These are phyloP conservation scores for Stagonosporopsis vannaccii DNA, from an alignment of 2,329 filamentous ascomycete genomes.

Conservation along the genomic window DNA sequence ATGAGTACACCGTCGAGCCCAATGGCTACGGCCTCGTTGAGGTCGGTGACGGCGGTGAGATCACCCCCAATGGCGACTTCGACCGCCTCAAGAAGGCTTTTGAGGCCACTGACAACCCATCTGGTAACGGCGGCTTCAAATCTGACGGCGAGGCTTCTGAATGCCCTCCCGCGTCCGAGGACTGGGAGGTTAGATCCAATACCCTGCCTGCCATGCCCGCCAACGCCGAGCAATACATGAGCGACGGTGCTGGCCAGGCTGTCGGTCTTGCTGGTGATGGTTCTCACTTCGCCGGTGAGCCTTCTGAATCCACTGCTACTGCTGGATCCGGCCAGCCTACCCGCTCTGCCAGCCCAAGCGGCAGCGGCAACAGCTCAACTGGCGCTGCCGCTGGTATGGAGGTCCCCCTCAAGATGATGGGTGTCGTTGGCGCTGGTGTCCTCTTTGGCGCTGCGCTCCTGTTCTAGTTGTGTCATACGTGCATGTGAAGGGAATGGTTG, in stretches of 20 bases:
- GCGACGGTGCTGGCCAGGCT: constrained; percentile 63
- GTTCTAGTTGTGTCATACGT: constrained; percentile 28
- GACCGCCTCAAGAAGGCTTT: constrained; percentile 61
- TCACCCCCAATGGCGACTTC: constrained; percentile 71
- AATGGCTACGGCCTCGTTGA: constrained; percentile 80
- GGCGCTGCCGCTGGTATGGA: constrained; percentile 35
- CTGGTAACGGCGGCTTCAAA: constrained; percentile 66
- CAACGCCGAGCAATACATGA: constrained; percentile 63
- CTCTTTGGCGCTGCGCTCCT: constrained; percentile 43
- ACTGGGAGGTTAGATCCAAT: constrained; percentile 62
- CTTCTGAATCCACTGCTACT: constrained; percentile 37
- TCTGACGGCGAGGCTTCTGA: constrained; percentile 58
- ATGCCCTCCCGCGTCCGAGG: constrained; percentile 61
- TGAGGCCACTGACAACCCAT: constrained; percentile 58
- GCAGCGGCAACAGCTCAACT: constrained; percentile 14
- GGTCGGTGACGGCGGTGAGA: constrained; percentile 60
- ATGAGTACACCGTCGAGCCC: constrained; percentile 79
- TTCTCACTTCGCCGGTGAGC: constrained; percentile 42
- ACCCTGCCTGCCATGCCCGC: constrained; percentile 65
- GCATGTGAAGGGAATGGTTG: not conserved
- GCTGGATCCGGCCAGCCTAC: constrained; percentile 40
- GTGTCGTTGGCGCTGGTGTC: constrained; percentile 40
- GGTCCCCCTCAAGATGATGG: constrained; percentile 40
- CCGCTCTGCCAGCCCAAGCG: constrained; percentile 28
- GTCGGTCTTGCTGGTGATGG: constrained; percentile 62